Evolutionary conservation across 192 early-diverging fungal species (phyloP), one percentile per base, ranked within the genome.

Genomic region (Mycoemilia scoparia): DNA sequence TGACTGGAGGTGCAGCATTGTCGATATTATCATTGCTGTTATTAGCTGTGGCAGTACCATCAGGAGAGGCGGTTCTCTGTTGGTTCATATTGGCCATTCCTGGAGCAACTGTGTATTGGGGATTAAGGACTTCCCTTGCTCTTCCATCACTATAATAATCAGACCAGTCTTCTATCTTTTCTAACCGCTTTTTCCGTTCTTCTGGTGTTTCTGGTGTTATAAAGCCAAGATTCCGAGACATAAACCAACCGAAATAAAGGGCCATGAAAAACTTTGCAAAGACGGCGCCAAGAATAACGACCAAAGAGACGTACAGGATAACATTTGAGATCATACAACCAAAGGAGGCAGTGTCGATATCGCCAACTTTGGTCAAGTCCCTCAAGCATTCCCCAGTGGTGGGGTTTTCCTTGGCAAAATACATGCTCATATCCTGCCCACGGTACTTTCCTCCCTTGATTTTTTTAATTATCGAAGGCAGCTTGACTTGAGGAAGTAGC

Each of bases 321-420:
- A 92, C 74, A 32, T 79, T 71, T 0, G 82, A 74, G 2, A 80
- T 64, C 24, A 86, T 76, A 54, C 88, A 93, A 0, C 86, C 86
- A 19, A 80, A 51, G 3, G 76, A 72, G 24, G 68, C 68, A 13
- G 74, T 59, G 46, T 93, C 86, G 31, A 93, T 52, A 1, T 67
- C 69, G 0, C 84, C 88, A 17, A 87, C 76, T 36, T 74, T 68
- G 64, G 84, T 71, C 29, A 79, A 66, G 14, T 88, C 83, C 8
- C 64, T 51, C 44, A 88, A 55, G 43, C 87, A 92, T 27, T 71
- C 60, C 29, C 69, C 81, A 21, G 76, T 38, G 18, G 49, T 34
- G 26, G 68, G 53, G 12, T 52, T 49, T 27, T 72, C 73, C 46
- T 56, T 65, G n/a, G 58, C 49, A 43, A 66, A 36, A 33, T 47